Percentiles rank a stretch among this genome's conserved stretches.
Evolutionary conservation across 306 rosid genomes (phyloP).

Genomic region (Rosa multiflora): DNA sequence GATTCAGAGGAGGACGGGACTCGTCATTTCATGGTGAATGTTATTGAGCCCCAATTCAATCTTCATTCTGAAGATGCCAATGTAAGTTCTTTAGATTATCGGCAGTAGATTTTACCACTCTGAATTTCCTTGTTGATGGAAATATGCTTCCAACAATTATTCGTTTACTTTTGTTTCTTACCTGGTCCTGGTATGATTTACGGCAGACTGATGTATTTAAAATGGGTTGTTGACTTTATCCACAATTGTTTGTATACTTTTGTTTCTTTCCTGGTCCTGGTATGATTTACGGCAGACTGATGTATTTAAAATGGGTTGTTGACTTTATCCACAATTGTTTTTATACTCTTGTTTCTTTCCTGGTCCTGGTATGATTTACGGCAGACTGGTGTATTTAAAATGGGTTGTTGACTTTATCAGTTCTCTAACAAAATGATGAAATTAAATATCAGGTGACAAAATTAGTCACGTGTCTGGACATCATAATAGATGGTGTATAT

Average conservation of each 20-base stretch:
- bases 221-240: neutral
- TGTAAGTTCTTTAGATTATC: slow-evolving; percentile 51
- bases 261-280: neutral
- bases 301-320: neutral
- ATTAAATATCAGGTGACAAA: neutral
- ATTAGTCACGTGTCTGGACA: neutral
- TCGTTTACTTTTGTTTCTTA: neutral
- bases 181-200: neutral
- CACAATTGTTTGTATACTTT: neutral
- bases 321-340: too few relatives aligned
- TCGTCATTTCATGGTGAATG: slow-evolving; percentile 94
- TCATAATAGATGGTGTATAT: neutral
- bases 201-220: neutral
- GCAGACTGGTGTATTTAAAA: neutral
- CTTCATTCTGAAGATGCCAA: slow-evolving; percentile 98
- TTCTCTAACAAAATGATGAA: neutral
- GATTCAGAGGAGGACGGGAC: slow-evolving; percentile 76
- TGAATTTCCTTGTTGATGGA: neutral
- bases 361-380: too few relatives aligned
- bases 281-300: neutral
- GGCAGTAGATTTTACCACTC: slow-evolving; percentile 17
- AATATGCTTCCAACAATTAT: neutral
- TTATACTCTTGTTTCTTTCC: too few relatives aligned
- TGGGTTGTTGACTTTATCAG: neutral
- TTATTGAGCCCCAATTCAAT: slow-evolving; percentile 95